These are phyloP conservation scores for Pseudopyricularia cyperi DNA, from an alignment of 2,329 filamentous ascomycete genomes.

Conservation along the genomic window DNA sequence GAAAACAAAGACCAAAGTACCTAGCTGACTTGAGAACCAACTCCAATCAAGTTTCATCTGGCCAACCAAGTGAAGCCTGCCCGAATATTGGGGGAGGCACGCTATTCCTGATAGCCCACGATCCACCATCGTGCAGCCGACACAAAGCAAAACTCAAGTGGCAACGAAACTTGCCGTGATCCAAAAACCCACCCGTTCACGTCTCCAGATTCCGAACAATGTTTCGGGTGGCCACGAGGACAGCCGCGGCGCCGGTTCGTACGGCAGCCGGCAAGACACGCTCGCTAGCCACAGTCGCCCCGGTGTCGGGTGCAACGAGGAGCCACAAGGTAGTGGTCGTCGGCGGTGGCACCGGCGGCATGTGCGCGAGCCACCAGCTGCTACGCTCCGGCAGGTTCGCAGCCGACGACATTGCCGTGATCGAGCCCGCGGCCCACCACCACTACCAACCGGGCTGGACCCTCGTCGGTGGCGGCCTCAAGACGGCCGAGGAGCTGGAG, in stretches of 20 bases:
- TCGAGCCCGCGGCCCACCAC: conserved; percentile 51
- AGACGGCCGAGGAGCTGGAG: conserved; percentile 45
- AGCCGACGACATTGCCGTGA: conserved; percentile 47
- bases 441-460: conserved; percentile 62
- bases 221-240: not conserved
- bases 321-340: conserved; percentile 54
- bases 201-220: not conserved
- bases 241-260: not conserved
- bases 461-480: conserved; percentile 52
- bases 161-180: not conserved
- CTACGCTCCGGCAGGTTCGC: conserved; percentile 42
- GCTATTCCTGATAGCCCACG: not conserved
- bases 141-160: not conserved
- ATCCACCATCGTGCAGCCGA: not conserved
- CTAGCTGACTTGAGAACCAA: too few relatives aligned
- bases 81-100: too few relatives aligned
- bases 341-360: conserved; percentile 52
- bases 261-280: not conserved
- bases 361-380: conserved; percentile 55
- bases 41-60: too few relatives aligned
- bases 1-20: not conserved
- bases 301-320: conserved; percentile 10
- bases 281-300: not conserved
- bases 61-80: too few relatives aligned
- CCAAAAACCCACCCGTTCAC: not conserved